phyloP scores from a whole-genome alignment of 495 filamentous ascomycete species.

The Aspergillus indologenus region DNA sequence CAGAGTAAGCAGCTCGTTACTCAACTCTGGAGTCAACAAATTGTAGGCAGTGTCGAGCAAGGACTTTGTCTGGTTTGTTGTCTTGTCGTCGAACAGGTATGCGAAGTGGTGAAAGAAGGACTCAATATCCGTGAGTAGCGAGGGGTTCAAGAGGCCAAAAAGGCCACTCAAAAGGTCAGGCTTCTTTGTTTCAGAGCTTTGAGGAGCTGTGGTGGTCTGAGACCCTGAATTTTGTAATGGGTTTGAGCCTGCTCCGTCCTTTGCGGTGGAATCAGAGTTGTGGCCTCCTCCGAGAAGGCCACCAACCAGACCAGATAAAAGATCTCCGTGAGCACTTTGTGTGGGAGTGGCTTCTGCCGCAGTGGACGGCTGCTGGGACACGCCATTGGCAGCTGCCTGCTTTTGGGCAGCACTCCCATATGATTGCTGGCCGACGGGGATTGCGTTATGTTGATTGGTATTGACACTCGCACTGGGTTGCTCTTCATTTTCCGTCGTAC shows the following conservation, averaged over 20 bases:
- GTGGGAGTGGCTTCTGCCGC: conserved; percentile 4
- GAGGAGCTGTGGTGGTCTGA: conserved; percentile 8
- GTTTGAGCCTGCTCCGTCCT: conserved; percentile 2
- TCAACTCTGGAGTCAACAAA: conserved; percentile 27
- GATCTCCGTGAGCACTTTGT: conserved; percentile 1
- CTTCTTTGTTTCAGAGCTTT: conserved; percentile 33
- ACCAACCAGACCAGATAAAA: background rate
- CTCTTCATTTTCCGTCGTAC: conserved; percentile 9
- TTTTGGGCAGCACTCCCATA: background rate
- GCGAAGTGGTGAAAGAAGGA: conserved; percentile 46
- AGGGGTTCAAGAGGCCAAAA: conserved; percentile 39
- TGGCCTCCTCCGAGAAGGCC: conserved; percentile 2
- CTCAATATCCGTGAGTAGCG: conserved; percentile 38
- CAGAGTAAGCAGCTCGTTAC: conserved; percentile 29
- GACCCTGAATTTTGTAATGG: conserved; percentile 1
- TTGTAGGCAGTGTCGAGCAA: conserved; percentile 28
- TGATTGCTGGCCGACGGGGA: conserved; percentile 1
- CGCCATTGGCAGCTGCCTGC: background rate
- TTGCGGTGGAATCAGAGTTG: background rate
- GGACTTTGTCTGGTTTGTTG: conserved; percentile 35
- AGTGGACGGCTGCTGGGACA: background rate
- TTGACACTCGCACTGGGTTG: conserved; percentile 7
- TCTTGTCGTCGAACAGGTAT: conserved; percentile 42
- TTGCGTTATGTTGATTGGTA: conserved; percentile 8
- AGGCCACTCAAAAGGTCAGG: conserved; percentile 39